A percentile compares a stretch with the other conserved stretches of the same genome.
phyloP scores from a whole-genome alignment of 805 yeast species.

The Starmerella davenportii region DNA sequence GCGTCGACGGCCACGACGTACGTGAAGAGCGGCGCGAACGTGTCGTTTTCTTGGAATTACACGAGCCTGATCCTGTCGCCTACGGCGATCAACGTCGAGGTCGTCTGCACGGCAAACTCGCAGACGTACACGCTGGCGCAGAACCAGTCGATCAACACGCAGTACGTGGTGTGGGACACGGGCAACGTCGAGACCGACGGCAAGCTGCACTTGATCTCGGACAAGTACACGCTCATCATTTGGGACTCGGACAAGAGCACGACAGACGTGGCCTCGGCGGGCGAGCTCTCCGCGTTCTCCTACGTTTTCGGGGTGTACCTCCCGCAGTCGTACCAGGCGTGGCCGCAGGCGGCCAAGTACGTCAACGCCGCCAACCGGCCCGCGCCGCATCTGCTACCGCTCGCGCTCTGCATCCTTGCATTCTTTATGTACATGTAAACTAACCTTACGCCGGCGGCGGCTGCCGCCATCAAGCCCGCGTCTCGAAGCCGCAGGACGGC shows the following conservation, averaged over 20 bases:
- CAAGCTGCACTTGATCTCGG: constrained; percentile 19
- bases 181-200: constrained; percentile 17
- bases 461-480: too few species aligned
- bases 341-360: constrained; percentile 18
- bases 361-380: constrained; percentile 8
- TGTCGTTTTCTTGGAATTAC: constrained; percentile 27
- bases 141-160: constrained; percentile 19
- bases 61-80: constrained; percentile 25
- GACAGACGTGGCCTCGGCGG: constrained; percentile 22
- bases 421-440: too few species aligned
- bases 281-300: constrained; percentile 20
- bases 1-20: constrained; percentile 22
- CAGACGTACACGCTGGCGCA: constrained; percentile 25
- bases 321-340: constrained; percentile 24
- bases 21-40: constrained; percentile 24
- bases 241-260: constrained; percentile 21
- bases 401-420: too few species aligned
- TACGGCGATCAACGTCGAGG: constrained; percentile 24
- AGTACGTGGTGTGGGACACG: constrained; percentile 25
- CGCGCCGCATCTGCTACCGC: too few species aligned
- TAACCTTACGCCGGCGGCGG: too few species aligned
- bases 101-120: constrained; percentile 23
- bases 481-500: too few species aligned
- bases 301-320: constrained; percentile 24
- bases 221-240: constrained; percentile 24